Evolutionary conservation across 257 asterid species (phyloP).

Genomic region (Echium plantagineum): DNA sequence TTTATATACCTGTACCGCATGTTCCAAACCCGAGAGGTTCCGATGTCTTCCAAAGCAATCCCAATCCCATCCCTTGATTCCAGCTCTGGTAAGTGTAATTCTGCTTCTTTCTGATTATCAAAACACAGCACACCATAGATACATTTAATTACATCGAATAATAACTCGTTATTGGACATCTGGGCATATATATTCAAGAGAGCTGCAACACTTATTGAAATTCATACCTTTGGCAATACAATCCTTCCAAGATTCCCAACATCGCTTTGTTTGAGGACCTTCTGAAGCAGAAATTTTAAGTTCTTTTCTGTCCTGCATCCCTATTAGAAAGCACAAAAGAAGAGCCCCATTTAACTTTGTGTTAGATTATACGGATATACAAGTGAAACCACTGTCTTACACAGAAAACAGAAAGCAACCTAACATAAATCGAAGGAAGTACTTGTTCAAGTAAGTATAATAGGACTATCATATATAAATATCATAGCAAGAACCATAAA

Average conservation of each 20-base stretch:
- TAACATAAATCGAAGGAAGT: too few relatives aligned
- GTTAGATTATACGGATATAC: not conserved
- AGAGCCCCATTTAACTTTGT: not conserved
- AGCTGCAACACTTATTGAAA: not conserved
- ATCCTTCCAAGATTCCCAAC: constrained; percentile 93
- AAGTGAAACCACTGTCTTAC: not conserved
- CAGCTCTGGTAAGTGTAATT: constrained; percentile 78
- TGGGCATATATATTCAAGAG: too few relatives aligned
- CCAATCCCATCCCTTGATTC: constrained; percentile 82
- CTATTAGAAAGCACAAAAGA: constrained; percentile 9
- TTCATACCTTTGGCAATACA: constrained; percentile 77
- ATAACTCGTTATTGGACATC: too few relatives aligned
- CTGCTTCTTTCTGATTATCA: constrained; percentile 69
- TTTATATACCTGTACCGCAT: constrained; percentile 69
- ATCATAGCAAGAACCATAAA: too few relatives aligned
- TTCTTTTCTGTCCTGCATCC: constrained; percentile 61
- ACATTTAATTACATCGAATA: not conserved
- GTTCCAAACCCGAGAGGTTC: constrained; percentile 69
- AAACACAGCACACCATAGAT: not conserved
- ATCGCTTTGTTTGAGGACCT: constrained; percentile 96
- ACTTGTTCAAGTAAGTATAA: too few relatives aligned
- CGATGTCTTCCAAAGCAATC: constrained; percentile 88
- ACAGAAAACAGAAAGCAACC: too few relatives aligned
- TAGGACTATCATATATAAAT: too few relatives aligned
- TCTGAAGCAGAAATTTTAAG: constrained; percentile 83